Conservation (phyloP, 441 rosid genomes). For the Mallotus japonicus region DNA sequence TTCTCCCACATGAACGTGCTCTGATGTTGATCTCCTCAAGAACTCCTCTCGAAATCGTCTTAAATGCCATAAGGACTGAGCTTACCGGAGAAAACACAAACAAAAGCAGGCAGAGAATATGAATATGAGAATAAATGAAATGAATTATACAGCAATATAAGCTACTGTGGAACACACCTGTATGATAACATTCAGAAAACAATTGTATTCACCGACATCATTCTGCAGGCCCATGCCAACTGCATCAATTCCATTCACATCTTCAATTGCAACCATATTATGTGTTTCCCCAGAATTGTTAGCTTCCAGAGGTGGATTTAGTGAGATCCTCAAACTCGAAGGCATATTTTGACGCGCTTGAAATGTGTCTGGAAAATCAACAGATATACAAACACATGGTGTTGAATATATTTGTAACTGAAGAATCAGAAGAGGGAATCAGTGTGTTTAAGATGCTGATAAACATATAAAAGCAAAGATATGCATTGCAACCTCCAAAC, state of each 20-base stretch:
- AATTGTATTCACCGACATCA: conserved; percentile 94
- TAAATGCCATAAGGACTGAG: conserved; percentile 94
- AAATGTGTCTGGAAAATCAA: conserved; percentile 50
- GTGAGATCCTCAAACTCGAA: conserved; percentile 39
- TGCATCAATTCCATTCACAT: conserved; percentile 38
- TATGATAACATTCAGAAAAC: conserved; percentile 95
- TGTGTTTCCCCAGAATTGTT: conserved; percentile 31
- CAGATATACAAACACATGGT: conserved; percentile 25
- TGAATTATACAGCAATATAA: conserved; percentile 5
- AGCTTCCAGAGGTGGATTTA: conserved; percentile 33
- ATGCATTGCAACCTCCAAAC: neutral
- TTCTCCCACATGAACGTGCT: conserved; percentile 84
- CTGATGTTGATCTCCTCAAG: conserved; percentile 60
- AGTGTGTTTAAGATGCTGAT: neutral
- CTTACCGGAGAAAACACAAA: conserved; percentile 22
- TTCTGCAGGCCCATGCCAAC: conserved; percentile 87
- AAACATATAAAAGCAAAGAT: neutral
- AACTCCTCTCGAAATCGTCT: conserved; percentile 75
- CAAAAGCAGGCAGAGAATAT: conserved; percentile 22
- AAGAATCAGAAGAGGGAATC: conserved; percentile 5
- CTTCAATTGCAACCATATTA: conserved; percentile 34
- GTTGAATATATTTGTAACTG: conserved; percentile 2
- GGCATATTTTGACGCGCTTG: conserved; percentile 54
- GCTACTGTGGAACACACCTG: conserved; percentile 48
- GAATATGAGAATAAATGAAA: conserved; percentile 8